Conservation (phyloP, 2,329 filamentous ascomycete genomes). For the Penicillium aurantiogriseum region DNA sequence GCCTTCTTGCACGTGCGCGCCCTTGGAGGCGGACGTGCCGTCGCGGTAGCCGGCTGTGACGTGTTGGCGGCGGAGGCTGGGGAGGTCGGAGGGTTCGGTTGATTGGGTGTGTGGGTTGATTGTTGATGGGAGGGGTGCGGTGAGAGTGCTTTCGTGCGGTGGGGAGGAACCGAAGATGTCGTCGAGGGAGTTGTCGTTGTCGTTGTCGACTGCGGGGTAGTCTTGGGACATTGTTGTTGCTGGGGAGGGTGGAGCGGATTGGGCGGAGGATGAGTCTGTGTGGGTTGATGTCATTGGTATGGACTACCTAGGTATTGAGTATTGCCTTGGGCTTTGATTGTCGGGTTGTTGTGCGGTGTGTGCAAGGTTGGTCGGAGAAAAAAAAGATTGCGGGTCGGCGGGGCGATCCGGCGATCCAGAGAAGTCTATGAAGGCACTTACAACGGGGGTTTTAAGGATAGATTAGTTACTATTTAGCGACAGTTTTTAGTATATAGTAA, state of each 20-base stretch:
- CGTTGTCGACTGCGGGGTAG: conserved; percentile 15
- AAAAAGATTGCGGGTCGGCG: conserved; percentile 2
- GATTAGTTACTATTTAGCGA: background rate
- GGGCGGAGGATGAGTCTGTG: conserved; percentile 17
- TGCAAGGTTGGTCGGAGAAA: no score
- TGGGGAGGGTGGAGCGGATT: conserved; percentile 20
- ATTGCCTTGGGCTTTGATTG: background rate
- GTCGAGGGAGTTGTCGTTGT: conserved; percentile 33
- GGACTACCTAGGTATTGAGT: background rate
- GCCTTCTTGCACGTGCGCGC: conserved; percentile 72
- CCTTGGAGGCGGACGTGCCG: conserved; percentile 75
- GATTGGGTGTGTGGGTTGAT: background rate
- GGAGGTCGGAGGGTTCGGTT: conserved; percentile 64
- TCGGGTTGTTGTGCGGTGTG: background rate
- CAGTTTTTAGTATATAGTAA: background rate
- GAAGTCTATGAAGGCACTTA: background rate
- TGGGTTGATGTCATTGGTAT: background rate
- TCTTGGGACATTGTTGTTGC: conserved; percentile 25
- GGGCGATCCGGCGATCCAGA: background rate
- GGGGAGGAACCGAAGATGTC: conserved; percentile 46
- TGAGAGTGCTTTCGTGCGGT: conserved; percentile 11
- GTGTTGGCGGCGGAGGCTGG: conserved; percentile 71
- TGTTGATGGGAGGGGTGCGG: background rate
- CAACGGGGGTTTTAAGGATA: background rate
- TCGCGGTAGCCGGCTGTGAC: conserved; percentile 87